Percentiles rank a stretch among this genome's conserved stretches.
Evolutionary conservation across 225 moss, liverwort and hornwort genomes (phyloP).

Genomic region (Marchantia paleacea): DNA sequence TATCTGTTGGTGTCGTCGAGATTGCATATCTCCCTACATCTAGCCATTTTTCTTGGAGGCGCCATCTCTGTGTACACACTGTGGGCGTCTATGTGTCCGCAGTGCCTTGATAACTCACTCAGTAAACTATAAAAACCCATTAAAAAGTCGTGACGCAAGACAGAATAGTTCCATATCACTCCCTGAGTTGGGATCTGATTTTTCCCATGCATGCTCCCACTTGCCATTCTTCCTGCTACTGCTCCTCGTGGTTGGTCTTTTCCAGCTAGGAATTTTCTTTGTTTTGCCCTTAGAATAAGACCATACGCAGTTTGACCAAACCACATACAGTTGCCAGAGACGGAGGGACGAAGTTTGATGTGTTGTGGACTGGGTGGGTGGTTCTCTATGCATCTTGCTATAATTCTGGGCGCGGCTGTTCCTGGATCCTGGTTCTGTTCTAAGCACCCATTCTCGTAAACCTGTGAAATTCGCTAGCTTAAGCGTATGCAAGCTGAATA

Average conservation of each 20-base stretch:
- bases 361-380: neutral
- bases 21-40: too few relatives aligned
- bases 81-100: neutral
- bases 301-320: neutral
- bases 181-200: neutral
- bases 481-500: neutral
- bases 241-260: neutral
- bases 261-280: neutral
- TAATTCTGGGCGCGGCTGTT: neutral
- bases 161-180: neutral
- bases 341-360: neutral
- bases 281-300: neutral
- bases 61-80: too few relatives aligned
- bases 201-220: too few relatives aligned
- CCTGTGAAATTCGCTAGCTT: neutral
- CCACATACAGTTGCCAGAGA: neutral
- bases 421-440: neutral
- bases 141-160: neutral
- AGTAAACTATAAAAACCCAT: neutral
- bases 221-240: neutral
- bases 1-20: too few relatives aligned
- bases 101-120: neutral
- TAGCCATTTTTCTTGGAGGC: too few relatives aligned
- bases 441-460: too few relatives aligned
- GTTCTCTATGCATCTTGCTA: neutral